phyloP scores from a whole-genome alignment of 176 grass and related monocot species.

The Saccharum spontaneum region DNA sequence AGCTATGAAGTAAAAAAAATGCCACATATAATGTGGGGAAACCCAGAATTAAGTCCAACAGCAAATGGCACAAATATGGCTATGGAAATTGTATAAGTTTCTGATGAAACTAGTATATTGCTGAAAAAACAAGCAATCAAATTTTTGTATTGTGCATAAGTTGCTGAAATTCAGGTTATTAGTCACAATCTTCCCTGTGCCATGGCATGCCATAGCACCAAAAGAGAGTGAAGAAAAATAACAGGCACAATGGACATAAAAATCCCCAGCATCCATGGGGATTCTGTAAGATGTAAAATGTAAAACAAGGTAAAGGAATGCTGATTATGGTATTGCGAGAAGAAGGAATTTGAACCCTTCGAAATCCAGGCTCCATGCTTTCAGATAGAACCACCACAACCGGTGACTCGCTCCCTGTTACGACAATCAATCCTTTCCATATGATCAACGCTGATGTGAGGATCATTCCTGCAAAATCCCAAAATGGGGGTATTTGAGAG shows the following conservation, averaged over 20 bases:
- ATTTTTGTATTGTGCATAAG: not conserved
- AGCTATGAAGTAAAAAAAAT: not conserved
- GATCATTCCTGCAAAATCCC: constrained; percentile 51
- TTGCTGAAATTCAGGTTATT: not conserved
- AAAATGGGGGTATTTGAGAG: not conserved
- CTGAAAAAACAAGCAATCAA: not conserved
- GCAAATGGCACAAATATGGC: not conserved
- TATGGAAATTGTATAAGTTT: not conserved
- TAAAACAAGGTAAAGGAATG: not conserved
- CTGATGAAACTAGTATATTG: not conserved
- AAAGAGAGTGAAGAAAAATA: not conserved
- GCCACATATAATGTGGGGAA: not conserved
- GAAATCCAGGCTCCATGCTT: constrained; percentile 76
- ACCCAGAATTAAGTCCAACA: not conserved
- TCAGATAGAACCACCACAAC: constrained; percentile 67
- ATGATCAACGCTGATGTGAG: constrained; percentile 62
- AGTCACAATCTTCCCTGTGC: not conserved
- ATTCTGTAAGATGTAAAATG: not conserved
- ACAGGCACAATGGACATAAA: not conserved
- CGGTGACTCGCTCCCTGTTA: constrained; percentile 57
- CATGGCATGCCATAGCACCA: not conserved
- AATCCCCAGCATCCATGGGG: not conserved
- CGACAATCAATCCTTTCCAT: constrained; percentile 62
- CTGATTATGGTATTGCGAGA: not conserved
- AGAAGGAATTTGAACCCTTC: constrained; percentile 41